Evolutionary conservation across 78 protist species (phyloP).

Genomic region (Chrysochromulina tobinii): DNA sequence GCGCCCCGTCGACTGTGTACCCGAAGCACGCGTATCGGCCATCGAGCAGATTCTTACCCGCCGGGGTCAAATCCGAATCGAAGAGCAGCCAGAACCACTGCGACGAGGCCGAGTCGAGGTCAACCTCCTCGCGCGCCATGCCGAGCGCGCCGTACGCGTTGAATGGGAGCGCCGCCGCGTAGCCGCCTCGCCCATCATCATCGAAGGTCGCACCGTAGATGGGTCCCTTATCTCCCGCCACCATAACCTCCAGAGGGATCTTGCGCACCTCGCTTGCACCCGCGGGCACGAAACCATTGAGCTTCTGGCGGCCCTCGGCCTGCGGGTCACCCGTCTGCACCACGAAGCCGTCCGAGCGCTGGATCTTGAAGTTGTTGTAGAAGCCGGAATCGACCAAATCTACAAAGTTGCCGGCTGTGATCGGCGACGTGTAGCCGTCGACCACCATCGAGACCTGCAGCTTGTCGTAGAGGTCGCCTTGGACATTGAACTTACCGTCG

Average conservation of each 20-base stretch:
- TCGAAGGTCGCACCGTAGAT: constrained; percentile 3
- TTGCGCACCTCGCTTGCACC: neutral
- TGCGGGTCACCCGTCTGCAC: constrained; percentile 20
- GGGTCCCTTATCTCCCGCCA: neutral
- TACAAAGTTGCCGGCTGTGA: constrained; percentile 26
- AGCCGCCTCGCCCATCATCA: constrained; percentile 9
- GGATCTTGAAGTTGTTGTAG: neutral
- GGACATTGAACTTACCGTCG: neutral
- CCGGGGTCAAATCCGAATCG: constrained; percentile 18
- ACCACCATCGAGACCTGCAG: neutral
- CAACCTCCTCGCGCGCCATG: constrained; percentile 24
- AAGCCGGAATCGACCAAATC: neutral
- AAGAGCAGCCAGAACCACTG: constrained; percentile 30
- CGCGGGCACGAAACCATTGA: neutral
- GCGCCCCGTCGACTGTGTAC: neutral
- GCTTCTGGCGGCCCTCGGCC: neutral
- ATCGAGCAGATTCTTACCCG: constrained; percentile 32
- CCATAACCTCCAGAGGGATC: constrained; percentile 14
- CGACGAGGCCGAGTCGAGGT: neutral
- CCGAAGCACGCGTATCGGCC: constrained; percentile 21
- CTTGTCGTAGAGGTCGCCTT: neutral
- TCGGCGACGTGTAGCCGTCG: constrained; percentile 23
- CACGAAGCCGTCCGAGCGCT: constrained; percentile 27
- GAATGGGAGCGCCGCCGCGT: neutral
- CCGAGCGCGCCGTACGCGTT: constrained; percentile 30